Evolutionary conservation across 2,329 filamentous ascomycete species (phyloP), one percentile per base, ranked within the genome.

Genomic region (Clarireedia hainanense): DNA sequence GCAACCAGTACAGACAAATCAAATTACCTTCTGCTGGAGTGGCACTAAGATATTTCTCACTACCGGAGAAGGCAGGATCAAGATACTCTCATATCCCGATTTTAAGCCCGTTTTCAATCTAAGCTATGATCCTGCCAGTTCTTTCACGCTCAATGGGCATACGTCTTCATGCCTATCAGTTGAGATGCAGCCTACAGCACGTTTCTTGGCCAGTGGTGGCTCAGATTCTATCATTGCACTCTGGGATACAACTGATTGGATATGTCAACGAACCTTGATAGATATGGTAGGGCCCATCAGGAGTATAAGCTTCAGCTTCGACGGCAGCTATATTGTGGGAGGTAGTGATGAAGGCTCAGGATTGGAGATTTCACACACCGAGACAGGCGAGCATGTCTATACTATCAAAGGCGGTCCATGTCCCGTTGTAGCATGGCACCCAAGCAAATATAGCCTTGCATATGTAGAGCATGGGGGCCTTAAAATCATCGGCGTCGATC

Each of bases 211-310:
- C 0, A 87, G 86, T 0, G 88, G 88, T 30, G 87, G 86, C 9
- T 83, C 84, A 9, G 88, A 92, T 65, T 86, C 85, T 1, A 79
- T 89, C 50, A 86, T 91, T 61, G 78, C 85, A 5, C 74, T 92
- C 3, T 92, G 88, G 85, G 87, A 91, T 65, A 91, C 88, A 3
- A 77, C 78, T 42, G 84, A 88, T 62, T 91, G 87, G 86, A 81
- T 88, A 55, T 91, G 87, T 66, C 80, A 85, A 65, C 79, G 84
- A 58, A 89, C 86, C 1, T 75, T 91, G 43, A 83, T 83, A 37
- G 78, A 80, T 63, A 86, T 89, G 74, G 77, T 79, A 9, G 85
- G 85, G 1, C 82, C 86, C 3, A 83, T 91, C 27, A 79, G 81
- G 65, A 88, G 81, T 67, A 76, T 91, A 56, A 66, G 85, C 66